phyloP scores from a whole-genome alignment of 257 asterid genomes.

The Salvia hispanica region DNA sequence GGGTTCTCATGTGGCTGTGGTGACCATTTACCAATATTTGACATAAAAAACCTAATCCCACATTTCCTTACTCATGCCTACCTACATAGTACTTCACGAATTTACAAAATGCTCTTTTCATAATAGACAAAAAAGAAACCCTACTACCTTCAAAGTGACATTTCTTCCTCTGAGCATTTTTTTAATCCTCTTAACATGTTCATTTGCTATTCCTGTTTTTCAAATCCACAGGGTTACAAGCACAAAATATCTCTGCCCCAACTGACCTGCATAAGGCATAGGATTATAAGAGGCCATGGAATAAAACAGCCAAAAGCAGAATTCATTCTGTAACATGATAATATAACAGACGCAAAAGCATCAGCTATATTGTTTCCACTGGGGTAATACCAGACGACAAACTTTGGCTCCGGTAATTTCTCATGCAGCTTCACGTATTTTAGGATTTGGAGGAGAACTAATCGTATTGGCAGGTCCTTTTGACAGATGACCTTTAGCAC shows the following conservation, averaged over 20 bases:
- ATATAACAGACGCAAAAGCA: neutral
- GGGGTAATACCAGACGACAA: conserved; percentile 17
- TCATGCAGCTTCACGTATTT: conserved; percentile 64
- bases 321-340: neutral
- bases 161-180: neutral
- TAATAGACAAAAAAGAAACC: neutral
- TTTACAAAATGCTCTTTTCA: neutral
- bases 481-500: conserved; percentile 61
- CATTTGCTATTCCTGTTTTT: conserved; percentile 9
- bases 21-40: no score
- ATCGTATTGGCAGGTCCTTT: conserved; percentile 56
- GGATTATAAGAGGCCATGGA: no score
- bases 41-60: neutral
- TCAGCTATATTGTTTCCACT: neutral
- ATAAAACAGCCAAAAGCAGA: neutral
- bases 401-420: neutral
- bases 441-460: conserved; percentile 74
- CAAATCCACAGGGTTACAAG: conserved; percentile 10
- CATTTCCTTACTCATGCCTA: no score
- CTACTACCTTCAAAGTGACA: neutral
- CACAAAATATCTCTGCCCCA: conserved; percentile 10
- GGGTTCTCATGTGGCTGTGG: no score
- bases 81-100: no score
- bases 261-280: conserved; percentile 27
- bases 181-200: neutral